Base-by-base conservation (phyloP, 768 basidiomycete species). In the Hortiboletus campestris region DNA sequence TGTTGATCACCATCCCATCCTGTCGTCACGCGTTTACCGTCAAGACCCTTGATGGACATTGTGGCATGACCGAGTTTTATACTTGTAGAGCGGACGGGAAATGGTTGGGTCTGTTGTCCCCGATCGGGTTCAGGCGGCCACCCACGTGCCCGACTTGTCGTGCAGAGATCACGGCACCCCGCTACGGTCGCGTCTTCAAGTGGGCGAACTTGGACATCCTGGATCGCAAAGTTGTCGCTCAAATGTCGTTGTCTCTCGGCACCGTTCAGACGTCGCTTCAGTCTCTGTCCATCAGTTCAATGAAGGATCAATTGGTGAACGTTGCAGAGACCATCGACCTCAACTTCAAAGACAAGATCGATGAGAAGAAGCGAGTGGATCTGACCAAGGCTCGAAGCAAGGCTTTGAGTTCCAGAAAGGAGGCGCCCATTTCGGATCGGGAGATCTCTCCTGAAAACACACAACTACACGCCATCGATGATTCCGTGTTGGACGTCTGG, bases 21-120 rank as follows among this genome's bases (percentile, higher is more conserved):
- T 89, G 88, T 63, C 59, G 78, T 0, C 88, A 90, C 65, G 68
- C 79, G 2, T 88, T 90, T 66, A 89, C 88, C 0, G 80, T 87
- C 16, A 86, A 86, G 65, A 85, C 85, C 0, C 74, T 90, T 19
- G 88, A 90, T 59, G 87, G 85, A 0, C 72, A 76, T 41, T 83
- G 80, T 58, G 63, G 70, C 14, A 74, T 89, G 68, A 44, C 48
- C 0, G 76, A 80, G 4, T 85, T 78, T 61, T 89, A 89, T 64
- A 58, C 53, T 1, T 63, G 66, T 47, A 49, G 62, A 1, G 14
- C 6, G 2, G 61, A 75, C 13, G 78, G 75, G 8, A 66, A 49
- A 35, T 86, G 80, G 80, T 19, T 63, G 13, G 75, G 76, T 6
- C 66, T 84, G 25, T 63, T 67, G 40, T 68, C 76, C 9, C 83